Evolutionary conservation across 2,329 filamentous ascomycete species (phyloP), one percentile per base, ranked within the genome.

Genomic region (Apiospora kogelbergensis): DNA sequence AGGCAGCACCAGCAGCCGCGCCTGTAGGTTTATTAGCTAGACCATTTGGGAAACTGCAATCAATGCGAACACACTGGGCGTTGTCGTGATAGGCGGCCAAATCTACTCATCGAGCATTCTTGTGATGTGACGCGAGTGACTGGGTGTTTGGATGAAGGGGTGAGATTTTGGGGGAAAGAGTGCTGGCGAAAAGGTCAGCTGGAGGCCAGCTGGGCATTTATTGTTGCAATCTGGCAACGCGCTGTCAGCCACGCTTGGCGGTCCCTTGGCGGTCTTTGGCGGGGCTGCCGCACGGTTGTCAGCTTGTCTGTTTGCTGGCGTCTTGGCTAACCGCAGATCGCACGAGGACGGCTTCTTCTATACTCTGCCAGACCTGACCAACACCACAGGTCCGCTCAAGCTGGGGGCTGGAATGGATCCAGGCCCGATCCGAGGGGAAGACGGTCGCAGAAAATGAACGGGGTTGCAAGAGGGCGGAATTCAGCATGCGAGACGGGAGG

Each of bases 321-420:
- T 11, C 44, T 5, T 41, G 40, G 40, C 40, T 13, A 75, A 74
- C 57, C 78, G 78, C 40, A 76, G 77, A 17, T 71, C 77, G 3
- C 45, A 68, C 3, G 64, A 76, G 22, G 82, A 85, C 69, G 71
- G 73, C n/a, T 84, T 84, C 74, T 84, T 84, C 74, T 84, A 84
- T 73, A 73, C 76, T 2, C 78, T 80, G 20, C 76, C 74, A 1
- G 66, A 68, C 7, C 68, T 74, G 13, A 53, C 65, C 30, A 72
- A 69, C 68, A 68, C 69, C 37, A 69, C 73, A 5, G 67, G 44
- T 24, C n/a, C 65, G 3, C 42, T 74, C 10, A 63, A 71, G 2
- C 77, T 81, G 3, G 83, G 83, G 73, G 73, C 66, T 76, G 22
- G 57, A 63, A 66, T 76, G 73, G 74, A 74, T 76, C 48, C 66